These are phyloP conservation scores for Aschersonia sp. DNA, from an alignment of 2,329 filamentous ascomycete species.

Conservation along the genomic window DNA sequence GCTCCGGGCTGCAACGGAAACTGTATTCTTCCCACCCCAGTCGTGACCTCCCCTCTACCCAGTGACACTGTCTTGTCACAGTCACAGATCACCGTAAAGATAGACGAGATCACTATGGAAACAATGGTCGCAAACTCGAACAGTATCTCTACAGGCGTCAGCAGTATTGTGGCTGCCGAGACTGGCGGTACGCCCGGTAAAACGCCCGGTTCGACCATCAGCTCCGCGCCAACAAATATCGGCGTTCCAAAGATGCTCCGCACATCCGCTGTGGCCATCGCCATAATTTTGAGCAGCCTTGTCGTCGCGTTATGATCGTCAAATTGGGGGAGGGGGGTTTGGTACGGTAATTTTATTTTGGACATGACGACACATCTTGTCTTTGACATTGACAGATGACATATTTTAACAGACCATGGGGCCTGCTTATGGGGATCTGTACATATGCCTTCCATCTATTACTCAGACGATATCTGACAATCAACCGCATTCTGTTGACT, in stretches of 20 bases:
- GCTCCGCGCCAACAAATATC: neutral
- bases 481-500: too few species aligned
- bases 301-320: neutral
- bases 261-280: neutral
- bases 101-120: neutral
- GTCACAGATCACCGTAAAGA: neutral
- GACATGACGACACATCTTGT: too few species aligned
- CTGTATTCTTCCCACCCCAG: conserved; percentile 7
- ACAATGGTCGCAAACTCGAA: neutral
- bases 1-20: conserved; percentile 7
- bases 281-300: neutral
- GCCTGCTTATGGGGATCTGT: too few species aligned
- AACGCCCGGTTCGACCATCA: neutral
- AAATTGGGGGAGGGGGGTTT: neutral
- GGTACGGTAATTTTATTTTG: too few species aligned
- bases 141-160: too few species aligned
- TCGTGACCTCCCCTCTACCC: conserved; percentile 2
- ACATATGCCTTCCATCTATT: too few species aligned
- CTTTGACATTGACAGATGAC: too few species aligned
- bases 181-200: neutral
- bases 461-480: too few species aligned
- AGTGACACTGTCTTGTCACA: neutral
- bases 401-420: too few species aligned
- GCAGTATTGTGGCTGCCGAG: too few species aligned
- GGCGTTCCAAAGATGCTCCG: neutral